Percentiles rank a stretch among this genome's conserved stretches.
These are phyloP conservation scores for Neurospora intermedia DNA, from an alignment of 495 filamentous ascomycete genomes.

Conservation along the genomic window DNA sequence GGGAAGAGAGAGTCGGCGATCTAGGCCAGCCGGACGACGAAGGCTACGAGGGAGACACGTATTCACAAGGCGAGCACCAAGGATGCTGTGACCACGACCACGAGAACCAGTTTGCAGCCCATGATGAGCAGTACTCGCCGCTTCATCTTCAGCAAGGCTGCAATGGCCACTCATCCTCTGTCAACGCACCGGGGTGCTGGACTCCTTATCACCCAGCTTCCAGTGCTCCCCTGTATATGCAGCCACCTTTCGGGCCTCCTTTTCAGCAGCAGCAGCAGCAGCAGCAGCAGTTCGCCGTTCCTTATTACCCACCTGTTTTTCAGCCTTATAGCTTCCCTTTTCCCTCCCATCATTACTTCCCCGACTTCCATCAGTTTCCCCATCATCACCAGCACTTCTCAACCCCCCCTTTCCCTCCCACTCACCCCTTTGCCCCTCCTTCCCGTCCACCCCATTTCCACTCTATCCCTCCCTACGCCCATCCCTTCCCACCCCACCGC, in stretches of 20 bases:
- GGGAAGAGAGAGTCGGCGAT: background rate
- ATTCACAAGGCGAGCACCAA: background rate
- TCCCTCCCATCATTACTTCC: background rate
- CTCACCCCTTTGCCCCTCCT: background rate
- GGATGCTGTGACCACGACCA: background rate
- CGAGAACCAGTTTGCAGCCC: background rate
- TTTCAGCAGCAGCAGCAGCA: background rate
- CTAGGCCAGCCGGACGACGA: background rate
- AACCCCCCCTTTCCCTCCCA: background rate
- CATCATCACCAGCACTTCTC: background rate
- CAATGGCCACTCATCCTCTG: background rate
- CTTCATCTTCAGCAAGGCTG: background rate
- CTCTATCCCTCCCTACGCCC: background rate
- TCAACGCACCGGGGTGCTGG: background rate
- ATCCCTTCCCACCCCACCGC: background rate
- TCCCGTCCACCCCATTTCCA: background rate
- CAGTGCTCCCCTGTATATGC: background rate
- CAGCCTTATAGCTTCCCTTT: background rate
- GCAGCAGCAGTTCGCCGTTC: background rate
- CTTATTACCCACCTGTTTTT: background rate
- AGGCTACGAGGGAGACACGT: background rate
- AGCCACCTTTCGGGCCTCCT: background rate
- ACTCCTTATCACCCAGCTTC: background rate
- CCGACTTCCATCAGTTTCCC: background rate
- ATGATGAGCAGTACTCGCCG: background rate